phyloP scores from a whole-genome alignment of 768 basidiomycete genomes.

The Lactarius trivialis region DNA sequence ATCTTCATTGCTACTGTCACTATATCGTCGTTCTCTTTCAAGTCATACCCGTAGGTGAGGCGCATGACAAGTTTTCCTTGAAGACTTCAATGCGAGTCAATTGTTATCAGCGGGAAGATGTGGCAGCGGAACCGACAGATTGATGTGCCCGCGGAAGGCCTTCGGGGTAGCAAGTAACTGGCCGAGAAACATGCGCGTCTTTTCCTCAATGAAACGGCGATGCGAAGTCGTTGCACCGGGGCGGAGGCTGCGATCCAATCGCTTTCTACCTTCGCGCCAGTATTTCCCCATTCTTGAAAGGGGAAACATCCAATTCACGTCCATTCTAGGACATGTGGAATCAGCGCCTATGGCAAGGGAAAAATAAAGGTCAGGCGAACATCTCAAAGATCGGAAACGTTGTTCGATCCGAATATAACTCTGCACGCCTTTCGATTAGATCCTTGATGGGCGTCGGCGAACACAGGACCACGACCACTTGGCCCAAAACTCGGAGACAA shows the following conservation, averaged over 20 bases:
- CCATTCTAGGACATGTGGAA: not conserved
- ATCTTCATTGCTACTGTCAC: not conserved
- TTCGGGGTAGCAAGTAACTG: not conserved
- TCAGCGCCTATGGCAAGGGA: too few species aligned
- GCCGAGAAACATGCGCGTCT: not conserved
- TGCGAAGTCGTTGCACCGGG: not conserved
- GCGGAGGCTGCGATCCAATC: slow-evolving; percentile 7
- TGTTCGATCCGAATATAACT: slow-evolving; percentile 6
- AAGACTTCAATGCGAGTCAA: not conserved
- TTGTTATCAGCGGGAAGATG: not conserved
- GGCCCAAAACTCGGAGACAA: not conserved
- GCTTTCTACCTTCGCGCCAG: not conserved
- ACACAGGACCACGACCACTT: not conserved
- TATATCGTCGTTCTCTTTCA: not conserved
- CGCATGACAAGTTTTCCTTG: slow-evolving; percentile 10
- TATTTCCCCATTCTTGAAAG: not conserved
- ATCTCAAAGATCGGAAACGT: slow-evolving; percentile 2
- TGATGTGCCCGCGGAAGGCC: not conserved
- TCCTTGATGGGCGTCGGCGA: not conserved
- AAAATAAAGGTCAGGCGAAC: not conserved
- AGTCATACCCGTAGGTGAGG: slow-evolving; percentile 11
- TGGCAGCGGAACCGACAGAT: not conserved
- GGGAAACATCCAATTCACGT: not conserved
- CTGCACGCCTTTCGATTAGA: not conserved
- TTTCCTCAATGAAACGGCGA: slow-evolving; percentile 6